Percentiles rank a stretch among this genome's conserved stretches.
These are phyloP conservation scores for Larix kaempferi DNA, from an alignment of 75 land plant genomes.

Conservation along the genomic window DNA sequence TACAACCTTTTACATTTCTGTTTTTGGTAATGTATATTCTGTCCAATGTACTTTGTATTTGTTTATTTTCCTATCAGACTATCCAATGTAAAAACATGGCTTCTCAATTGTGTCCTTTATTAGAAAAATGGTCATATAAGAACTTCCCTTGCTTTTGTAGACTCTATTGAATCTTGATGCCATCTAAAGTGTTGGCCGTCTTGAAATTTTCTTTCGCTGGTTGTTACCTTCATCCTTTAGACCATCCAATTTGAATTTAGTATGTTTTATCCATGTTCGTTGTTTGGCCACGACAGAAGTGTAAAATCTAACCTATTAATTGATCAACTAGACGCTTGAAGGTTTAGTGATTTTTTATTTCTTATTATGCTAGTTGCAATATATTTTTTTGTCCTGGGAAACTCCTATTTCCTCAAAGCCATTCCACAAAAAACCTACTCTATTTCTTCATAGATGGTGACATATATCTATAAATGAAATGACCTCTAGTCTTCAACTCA, in stretches of 20 bases:
- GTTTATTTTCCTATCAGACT: not conserved
- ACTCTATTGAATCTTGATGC: not conserved
- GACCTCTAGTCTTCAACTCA: too few relatives aligned
- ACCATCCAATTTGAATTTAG: not conserved
- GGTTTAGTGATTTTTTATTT: too few relatives aligned
- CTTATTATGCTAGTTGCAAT: too few relatives aligned
- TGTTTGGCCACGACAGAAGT: not conserved
- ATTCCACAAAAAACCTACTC: too few relatives aligned
- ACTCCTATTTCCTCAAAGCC: too few relatives aligned
- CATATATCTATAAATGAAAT: too few relatives aligned
- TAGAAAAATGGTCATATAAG: not conserved
- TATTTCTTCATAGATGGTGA: too few relatives aligned
- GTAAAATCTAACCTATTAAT: too few relatives aligned
- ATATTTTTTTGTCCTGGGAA: too few relatives aligned
- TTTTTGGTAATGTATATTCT: not conserved
- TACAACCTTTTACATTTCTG: not conserved
- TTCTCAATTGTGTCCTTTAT: not conserved
- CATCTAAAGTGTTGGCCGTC: not conserved
- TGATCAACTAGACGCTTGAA: too few relatives aligned
- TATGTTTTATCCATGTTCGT: not conserved
- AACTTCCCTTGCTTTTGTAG: not conserved
- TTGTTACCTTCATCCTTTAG: not conserved
- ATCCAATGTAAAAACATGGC: not conserved
- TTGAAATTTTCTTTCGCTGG: not conserved
- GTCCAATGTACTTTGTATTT: not conserved